Base-by-base conservation (phyloP, 2,329 filamentous ascomycete genomes). In the Geosmithia morbida region DNA sequence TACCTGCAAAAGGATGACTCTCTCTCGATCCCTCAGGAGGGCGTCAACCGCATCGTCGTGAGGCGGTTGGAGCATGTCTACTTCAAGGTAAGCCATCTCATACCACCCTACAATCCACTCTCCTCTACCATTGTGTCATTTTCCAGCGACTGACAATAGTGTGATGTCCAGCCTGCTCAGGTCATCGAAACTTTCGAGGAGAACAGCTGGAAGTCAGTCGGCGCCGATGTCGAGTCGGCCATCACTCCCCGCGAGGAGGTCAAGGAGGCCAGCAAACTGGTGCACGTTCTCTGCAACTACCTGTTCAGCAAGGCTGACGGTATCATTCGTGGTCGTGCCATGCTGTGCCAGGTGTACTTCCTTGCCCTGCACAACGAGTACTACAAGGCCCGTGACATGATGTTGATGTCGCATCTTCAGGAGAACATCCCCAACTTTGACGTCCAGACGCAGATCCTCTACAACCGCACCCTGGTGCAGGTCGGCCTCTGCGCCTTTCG, bases 331-430 rank as follows among this genome's bases (percentile, higher is more conserved):
- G 94, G 90, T 50, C 83, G 92, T 50, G 90, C 92, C 43, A 97
- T 98, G 89, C 77, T 98, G 52, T 96, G 87, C 74, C 88, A 97
- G 69, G 92, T 98, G 53, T 98, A 98, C 74, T 95, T 95, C 81
- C 76, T 96, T 56, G 92, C 92, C 46, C 78, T 98, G 47, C 92
- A 98, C 68, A 89, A 96, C 68, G 83, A 95, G 59, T 98, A 97
- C 76, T 97, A 95, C 77, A 87, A 85, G 68, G 85, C 92, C 59
- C 86, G 92, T 55, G 94, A 98, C 66, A 90, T 98, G 85, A 94
- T 97, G 83, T 80, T 98, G 66, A 98, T 98, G 88, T 98, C 92
- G 17, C 92, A 98, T 71, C 73, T 98, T 62, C 90, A 96, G 63
- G 92, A 98, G 73, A 94, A 86, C 48, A 98, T 98, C 64, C 78